Conservation (phyloP, 2,329 filamentous ascomycete genomes). For the Trichoderma cornu-damae region DNA sequence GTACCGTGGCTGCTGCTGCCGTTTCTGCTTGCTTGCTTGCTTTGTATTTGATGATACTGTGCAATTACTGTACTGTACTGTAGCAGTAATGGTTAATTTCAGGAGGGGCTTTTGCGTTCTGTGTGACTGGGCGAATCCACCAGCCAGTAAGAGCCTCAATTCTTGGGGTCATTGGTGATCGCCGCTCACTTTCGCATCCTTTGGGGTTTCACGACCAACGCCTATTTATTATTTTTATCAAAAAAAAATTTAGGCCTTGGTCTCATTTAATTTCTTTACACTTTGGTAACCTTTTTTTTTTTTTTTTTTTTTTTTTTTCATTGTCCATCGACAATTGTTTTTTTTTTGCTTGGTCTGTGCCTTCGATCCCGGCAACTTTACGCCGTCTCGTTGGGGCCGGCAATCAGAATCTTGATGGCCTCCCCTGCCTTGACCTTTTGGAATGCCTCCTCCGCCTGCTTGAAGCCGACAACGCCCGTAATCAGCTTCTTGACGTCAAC, state of each 20-base stretch:
- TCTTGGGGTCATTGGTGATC: conserved; percentile 3
- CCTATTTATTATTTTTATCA: background rate
- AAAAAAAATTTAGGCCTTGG: no score
- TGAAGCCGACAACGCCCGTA: conserved; percentile 70
- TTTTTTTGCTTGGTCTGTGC: background rate
- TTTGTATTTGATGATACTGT: background rate
- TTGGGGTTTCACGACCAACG: background rate
- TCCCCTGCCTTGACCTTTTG: conserved; percentile 79
- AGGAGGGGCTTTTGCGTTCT: background rate
- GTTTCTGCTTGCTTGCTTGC: background rate
- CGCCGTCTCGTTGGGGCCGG: conserved; percentile 52
- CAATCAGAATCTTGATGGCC: conserved; percentile 65
- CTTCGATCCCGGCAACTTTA: background rate
- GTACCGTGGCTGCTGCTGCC: background rate
- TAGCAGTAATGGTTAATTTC: background rate
- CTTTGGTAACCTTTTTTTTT: no score
- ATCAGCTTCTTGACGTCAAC: conserved; percentile 81
- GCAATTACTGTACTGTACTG: no score
- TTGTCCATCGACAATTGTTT: no score
- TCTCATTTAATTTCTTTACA: background rate
- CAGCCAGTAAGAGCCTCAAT: conserved; percentile 13
- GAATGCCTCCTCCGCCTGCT: conserved; percentile 80
- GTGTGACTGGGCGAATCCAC: conserved; percentile 7
- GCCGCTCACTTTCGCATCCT: conserved; percentile 7
- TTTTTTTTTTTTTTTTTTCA: background rate